A percentile compares a stretch with the other conserved stretches of the same genome.
Conservation (phyloP, 306 rosid species). For the Sindora glabra region DNA sequence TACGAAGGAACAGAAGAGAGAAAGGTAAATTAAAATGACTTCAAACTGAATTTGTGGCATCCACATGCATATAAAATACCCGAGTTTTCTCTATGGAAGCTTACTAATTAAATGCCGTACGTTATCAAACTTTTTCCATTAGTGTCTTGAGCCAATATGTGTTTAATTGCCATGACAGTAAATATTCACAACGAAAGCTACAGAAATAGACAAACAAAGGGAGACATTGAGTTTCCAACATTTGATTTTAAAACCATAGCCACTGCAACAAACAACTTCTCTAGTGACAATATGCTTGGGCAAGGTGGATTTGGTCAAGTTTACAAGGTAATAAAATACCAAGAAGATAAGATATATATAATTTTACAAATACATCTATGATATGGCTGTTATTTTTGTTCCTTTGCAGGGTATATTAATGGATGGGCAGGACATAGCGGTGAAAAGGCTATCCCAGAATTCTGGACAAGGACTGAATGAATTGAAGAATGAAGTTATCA, state of each 20-base stretch:
- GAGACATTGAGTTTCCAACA: background rate
- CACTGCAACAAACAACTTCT: background rate
- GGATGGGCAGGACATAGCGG: background rate
- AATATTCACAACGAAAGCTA: no score
- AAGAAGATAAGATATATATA: background rate
- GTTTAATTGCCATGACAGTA: no score
- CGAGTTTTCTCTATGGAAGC: no score
- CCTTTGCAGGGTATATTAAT: background rate
- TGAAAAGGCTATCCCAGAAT: background rate
- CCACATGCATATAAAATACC: no score
- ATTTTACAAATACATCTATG: no score
- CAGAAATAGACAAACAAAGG: background rate
- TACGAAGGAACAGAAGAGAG: background rate
- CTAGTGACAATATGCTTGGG: background rate
- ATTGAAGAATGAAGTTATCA: background rate
- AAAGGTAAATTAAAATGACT: background rate
- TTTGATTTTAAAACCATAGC: background rate
- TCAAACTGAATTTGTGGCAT: no score
- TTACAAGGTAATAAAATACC: background rate
- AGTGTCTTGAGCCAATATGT: no score
- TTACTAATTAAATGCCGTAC: no score
- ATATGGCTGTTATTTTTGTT: background rate
- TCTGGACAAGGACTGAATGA: background rate
- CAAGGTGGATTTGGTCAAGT: background rate
- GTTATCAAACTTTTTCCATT: no score